Percentiles rank a stretch among this genome's conserved stretches.
Conservation (phyloP, 1,284 basidiomycete genomes). For the Bjerkandera adusta region DNA sequence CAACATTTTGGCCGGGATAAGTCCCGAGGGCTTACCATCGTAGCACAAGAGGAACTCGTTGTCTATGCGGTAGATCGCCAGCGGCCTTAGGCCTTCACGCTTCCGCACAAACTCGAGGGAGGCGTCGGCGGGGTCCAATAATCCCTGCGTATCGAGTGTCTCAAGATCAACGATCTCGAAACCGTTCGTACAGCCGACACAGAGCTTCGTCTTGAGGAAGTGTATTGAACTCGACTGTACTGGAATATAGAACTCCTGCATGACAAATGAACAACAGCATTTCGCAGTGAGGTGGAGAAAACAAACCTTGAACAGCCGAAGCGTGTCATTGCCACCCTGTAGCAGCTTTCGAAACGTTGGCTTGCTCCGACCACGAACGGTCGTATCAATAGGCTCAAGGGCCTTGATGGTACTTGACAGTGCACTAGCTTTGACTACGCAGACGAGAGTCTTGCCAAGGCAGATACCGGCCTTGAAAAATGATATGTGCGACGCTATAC, state of each 20-base stretch:
- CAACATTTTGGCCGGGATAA: not conserved
- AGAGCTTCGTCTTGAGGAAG: conserved; percentile 97
- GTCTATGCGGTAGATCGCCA: conserved; percentile 96
- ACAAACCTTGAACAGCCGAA: conserved; percentile 89
- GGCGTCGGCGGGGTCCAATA: conserved; percentile 91
- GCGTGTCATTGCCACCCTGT: conserved; percentile 92
- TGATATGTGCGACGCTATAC: conserved; percentile 94
- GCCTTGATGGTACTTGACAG: conserved; percentile 98
- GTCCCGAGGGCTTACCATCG: conserved; percentile 65
- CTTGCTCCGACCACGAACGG: conserved; percentile 79
- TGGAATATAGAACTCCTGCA: conserved; percentile 96
- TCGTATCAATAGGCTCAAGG: conserved; percentile 94
- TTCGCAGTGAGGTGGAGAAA: not conserved
- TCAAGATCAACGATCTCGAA: conserved; percentile 99
- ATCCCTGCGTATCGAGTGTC: conserved; percentile 93
- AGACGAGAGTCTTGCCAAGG: conserved; percentile 92
- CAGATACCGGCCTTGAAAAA: conserved; percentile 98
- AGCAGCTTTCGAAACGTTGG: conserved; percentile 93
- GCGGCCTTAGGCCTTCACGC: conserved; percentile 81
- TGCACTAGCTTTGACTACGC: conserved; percentile 95
- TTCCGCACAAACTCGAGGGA: conserved; percentile 94
- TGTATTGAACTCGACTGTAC: conserved; percentile 96
- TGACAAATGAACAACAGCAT: conserved; percentile 13
- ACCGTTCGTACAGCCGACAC: conserved; percentile 97
- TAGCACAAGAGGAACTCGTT: conserved; percentile 98